These are phyloP conservation scores for Pilatotrama ljubarskyi DNA, from an alignment of 768 basidiomycete species.

Conservation along the genomic window DNA sequence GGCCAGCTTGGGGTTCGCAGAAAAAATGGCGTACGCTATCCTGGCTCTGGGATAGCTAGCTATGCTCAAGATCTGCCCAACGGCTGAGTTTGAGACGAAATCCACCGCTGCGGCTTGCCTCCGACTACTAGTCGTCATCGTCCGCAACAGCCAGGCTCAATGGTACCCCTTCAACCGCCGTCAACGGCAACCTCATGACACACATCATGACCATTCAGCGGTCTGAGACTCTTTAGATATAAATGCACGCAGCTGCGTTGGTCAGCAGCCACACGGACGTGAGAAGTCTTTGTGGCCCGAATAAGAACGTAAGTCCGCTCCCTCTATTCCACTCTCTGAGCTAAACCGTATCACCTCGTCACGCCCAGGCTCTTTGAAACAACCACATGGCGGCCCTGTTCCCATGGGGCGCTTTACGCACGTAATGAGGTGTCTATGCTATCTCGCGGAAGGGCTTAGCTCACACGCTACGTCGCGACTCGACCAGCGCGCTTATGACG, in stretches of 20 bases:
- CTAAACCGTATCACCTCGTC: conserved; percentile 2
- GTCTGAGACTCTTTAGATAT: not conserved
- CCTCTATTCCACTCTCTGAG: not conserved
- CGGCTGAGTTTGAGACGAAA: not conserved
- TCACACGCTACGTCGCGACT: conserved; percentile 11
- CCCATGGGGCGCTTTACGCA: conserved; percentile 2
- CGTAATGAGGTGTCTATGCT: conserved; percentile 7
- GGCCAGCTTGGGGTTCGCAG: not conserved
- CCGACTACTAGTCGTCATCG: not conserved
- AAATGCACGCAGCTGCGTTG: not conserved
- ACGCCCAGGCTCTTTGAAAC: conserved; percentile 2
- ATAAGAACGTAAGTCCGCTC: conserved; percentile 8
- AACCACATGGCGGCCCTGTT: not conserved
- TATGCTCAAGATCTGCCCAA: not conserved
- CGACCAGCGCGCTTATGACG: not conserved
- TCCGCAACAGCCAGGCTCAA: too few species aligned
- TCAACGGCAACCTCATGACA: not conserved
- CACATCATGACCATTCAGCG: not conserved
- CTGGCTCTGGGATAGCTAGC: too few species aligned
- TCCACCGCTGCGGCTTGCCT: not conserved
- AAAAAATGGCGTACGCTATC: not conserved
- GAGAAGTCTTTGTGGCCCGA: conserved; percentile 2
- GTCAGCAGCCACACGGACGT: conserved; percentile 16
- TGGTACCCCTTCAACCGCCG: too few species aligned
- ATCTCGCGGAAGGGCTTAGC: not conserved